These are phyloP conservation scores for Meyerozyma carpophila DNA, from an alignment of 1,139 yeast genomes.

Conservation along the genomic window DNA sequence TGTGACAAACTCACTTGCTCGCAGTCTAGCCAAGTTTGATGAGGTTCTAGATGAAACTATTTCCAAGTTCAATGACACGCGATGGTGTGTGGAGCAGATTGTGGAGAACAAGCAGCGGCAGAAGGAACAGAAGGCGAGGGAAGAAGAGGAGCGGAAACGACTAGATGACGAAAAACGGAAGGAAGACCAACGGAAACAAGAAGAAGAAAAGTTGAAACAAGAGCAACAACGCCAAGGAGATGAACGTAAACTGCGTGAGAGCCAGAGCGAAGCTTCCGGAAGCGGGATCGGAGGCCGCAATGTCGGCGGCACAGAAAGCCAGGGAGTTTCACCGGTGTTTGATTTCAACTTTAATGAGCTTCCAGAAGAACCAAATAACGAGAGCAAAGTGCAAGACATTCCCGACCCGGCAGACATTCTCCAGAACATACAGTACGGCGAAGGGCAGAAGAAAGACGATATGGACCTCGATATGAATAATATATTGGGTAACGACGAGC, in stretches of 20 bases:
- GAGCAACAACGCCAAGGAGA: conserved; percentile 6
- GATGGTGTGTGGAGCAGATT: conserved; percentile 44
- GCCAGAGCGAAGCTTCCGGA: conserved; percentile 1
- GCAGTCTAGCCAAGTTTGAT: conserved; percentile 35
- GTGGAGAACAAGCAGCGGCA: conserved; percentile 39
- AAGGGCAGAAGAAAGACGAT: conserved; percentile 9
- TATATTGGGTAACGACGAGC: conserved; percentile 38
- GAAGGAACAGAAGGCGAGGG: conserved; percentile 36
- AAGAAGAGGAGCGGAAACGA: conserved; percentile 29
- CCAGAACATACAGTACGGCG: conserved; percentile 27
- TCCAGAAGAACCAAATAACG: conserved; percentile 8
- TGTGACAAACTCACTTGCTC: conserved; percentile 35
- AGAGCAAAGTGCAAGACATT: conserved; percentile 16
- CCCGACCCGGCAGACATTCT: conserved; percentile 38
- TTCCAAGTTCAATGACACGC: conserved; percentile 39
- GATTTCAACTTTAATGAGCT: conserved; percentile 25
- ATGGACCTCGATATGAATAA: conserved; percentile 38
- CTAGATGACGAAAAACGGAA: conserved; percentile 17
- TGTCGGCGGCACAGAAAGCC: conserved; percentile 5
- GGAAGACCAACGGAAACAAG: conserved; percentile 9
- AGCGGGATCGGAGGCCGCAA: conserved; percentile 6
- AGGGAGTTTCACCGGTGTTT: conserved; percentile 21
- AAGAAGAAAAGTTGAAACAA: conserved; percentile 8
- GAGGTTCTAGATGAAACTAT: conserved; percentile 41
- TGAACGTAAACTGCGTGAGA: conserved; percentile 4